Conservation (phyloP, 139 green algal genomes). For the Tetratostichococcus sp. region DNA sequence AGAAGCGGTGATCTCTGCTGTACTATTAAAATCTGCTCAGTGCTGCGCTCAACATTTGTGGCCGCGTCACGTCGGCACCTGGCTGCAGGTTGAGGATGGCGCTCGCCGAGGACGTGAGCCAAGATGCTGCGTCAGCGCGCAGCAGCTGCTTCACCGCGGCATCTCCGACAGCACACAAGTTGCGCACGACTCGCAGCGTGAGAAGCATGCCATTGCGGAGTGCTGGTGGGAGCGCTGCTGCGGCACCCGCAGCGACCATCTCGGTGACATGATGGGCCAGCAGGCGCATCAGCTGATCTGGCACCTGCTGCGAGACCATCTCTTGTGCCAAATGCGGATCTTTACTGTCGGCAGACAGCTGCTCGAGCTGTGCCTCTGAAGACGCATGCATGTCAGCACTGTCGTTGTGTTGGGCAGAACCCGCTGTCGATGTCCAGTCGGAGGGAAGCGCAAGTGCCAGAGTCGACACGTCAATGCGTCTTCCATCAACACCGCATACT, state of each 20-base stretch:
- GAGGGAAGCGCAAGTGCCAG: too few relatives aligned
- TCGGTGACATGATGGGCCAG: neutral
- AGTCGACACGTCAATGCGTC: too few relatives aligned
- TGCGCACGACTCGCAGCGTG: neutral
- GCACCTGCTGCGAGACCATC: neutral
- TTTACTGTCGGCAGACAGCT: neutral
- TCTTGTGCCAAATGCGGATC: neutral
- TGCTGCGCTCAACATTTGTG: too few relatives aligned
- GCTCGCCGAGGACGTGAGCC: neutral
- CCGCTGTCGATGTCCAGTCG: too few relatives aligned
- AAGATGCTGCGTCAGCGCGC: too few relatives aligned
- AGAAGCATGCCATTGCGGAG: neutral
- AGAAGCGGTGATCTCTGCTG: neutral
- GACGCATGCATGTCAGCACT: too few relatives aligned
- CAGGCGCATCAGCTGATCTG: neutral
- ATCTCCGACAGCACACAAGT: neutral
- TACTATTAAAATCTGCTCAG: too few relatives aligned
- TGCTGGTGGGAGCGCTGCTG: neutral
- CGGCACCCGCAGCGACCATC: neutral
- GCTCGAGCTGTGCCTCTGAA: neutral
- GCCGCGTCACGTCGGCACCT: neutral
- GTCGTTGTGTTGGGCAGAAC: too few relatives aligned
- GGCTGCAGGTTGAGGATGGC: neutral
- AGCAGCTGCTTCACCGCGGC: neutral
- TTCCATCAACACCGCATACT: too few relatives aligned